Conservation (phyloP, 257 asterid species). For the Solanum chilense region DNA sequence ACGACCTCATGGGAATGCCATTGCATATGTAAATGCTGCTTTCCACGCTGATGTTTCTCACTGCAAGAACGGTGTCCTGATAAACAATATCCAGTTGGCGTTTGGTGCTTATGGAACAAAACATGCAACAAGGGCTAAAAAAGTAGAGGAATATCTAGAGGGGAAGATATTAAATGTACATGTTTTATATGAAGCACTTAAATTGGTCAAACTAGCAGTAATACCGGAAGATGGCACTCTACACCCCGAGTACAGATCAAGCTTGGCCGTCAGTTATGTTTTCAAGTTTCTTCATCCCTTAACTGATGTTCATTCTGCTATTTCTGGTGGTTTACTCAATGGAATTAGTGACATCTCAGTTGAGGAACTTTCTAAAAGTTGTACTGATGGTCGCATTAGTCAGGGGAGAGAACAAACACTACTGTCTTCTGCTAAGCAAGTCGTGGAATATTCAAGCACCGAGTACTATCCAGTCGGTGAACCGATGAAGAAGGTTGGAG, state of each 20-base stretch:
- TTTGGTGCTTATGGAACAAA: conserved; percentile 57
- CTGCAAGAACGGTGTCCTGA: conserved; percentile 15
- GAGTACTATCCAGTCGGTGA: conserved; percentile 66
- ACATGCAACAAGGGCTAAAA: conserved; percentile 37
- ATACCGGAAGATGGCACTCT: conserved; percentile 33
- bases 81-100: conserved; percentile 26
- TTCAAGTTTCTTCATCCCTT: conserved; percentile 42
- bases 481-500: conserved; percentile 44
- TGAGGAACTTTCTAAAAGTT: neutral
- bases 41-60: conserved; percentile 44
- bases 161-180: conserved; percentile 19
- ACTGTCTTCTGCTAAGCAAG: conserved; percentile 49
- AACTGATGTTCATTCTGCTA: neutral
- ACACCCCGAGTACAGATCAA: conserved; percentile 37
- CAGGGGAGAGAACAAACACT: conserved; percentile 6
- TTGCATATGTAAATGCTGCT: conserved; percentile 62
- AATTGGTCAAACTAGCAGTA: conserved; percentile 37
- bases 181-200: conserved; percentile 33
- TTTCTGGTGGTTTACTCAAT: neutral
- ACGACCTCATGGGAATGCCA: conserved; percentile 61
- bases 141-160: conserved; percentile 38
- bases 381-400: neutral
- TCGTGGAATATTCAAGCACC: conserved; percentile 26
- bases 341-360: neutral
- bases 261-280: conserved; percentile 50